These are phyloP conservation scores for Ambrosiella cleistominuta DNA, from an alignment of 2,329 filamentous ascomycete species.

Conservation along the genomic window DNA sequence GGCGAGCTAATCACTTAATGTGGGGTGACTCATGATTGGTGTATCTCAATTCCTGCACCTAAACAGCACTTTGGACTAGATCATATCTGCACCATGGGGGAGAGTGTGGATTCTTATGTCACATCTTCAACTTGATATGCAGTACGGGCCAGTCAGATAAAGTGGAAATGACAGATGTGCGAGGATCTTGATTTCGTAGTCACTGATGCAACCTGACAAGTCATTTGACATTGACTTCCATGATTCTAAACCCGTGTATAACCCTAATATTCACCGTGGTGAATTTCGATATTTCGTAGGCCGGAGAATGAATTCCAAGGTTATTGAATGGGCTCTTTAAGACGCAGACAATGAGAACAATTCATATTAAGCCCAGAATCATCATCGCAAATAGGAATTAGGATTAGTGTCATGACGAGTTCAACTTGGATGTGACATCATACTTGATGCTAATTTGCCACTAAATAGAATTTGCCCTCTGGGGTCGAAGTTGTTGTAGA, in stretches of 20 bases:
- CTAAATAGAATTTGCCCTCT: too few relatives aligned
- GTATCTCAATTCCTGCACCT: not conserved
- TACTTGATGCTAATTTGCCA: too few relatives aligned
- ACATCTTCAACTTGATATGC: not conserved
- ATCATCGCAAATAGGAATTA: too few relatives aligned
- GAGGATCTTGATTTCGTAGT: not conserved
- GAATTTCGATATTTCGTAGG: not conserved
- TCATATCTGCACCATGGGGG: not conserved
- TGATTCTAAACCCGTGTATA: not conserved
- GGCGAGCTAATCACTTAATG: constrained; percentile 1
- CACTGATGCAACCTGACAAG: not conserved
- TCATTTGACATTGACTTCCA: not conserved
- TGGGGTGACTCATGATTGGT: constrained; percentile 11
- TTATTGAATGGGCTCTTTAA: too few relatives aligned
- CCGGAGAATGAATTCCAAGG: not conserved
- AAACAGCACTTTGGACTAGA: too few relatives aligned
- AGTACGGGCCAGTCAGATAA: not conserved
- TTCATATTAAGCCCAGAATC: too few relatives aligned
- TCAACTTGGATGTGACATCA: too few relatives aligned
- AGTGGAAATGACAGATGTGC: not conserved
- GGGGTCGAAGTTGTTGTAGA: too few relatives aligned
- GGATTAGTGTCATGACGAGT: too few relatives aligned
- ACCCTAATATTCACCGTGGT: not conserved
- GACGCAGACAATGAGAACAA: too few relatives aligned
- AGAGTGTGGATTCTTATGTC: not conserved